phyloP scores from a whole-genome alignment of 148 eudicot genomes.

The Rhododendron vialii region DNA sequence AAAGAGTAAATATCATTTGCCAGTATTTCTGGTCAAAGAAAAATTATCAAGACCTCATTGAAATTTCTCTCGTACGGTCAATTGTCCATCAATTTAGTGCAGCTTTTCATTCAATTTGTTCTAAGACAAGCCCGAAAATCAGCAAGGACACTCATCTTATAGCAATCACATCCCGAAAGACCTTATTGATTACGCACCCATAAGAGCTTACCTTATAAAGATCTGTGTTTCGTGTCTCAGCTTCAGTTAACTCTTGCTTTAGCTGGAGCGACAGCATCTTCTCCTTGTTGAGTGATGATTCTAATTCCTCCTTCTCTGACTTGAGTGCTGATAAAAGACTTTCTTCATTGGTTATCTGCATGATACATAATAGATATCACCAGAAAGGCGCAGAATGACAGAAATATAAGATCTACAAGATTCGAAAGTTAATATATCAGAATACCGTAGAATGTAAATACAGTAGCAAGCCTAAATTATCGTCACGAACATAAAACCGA shows the following conservation, averaged over 20 bases:
- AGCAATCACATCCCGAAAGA: neutral
- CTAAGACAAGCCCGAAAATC: neutral
- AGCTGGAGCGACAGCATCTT: conserved; percentile 55
- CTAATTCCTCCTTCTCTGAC: conserved; percentile 74
- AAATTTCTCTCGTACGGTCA: neutral
- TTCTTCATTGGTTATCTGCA: conserved; percentile 52
- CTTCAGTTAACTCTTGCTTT: conserved; percentile 78
- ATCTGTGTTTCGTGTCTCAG: conserved; percentile 68
- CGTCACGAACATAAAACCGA: neutral
- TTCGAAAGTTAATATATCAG: neutral
- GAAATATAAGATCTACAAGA: conserved; percentile 10
- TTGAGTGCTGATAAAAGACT: conserved; percentile 47
- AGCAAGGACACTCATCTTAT: neutral
- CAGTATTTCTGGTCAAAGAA: neutral
- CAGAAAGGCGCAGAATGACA: neutral
- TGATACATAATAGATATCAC: conserved; percentile 3
- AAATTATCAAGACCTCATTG: neutral
- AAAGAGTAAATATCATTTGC: neutral
- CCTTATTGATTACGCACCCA: neutral
- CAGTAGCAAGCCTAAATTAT: neutral
- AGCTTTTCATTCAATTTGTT: neutral
- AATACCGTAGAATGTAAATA: neutral
- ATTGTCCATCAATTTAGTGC: neutral
- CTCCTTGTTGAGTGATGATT: conserved; percentile 57
- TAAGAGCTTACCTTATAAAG: conserved; percentile 60